Percentiles rank a stretch among this genome's conserved stretches.
Conservation (phyloP, 441 rosid species). For the Gossypium laxum region DNA sequence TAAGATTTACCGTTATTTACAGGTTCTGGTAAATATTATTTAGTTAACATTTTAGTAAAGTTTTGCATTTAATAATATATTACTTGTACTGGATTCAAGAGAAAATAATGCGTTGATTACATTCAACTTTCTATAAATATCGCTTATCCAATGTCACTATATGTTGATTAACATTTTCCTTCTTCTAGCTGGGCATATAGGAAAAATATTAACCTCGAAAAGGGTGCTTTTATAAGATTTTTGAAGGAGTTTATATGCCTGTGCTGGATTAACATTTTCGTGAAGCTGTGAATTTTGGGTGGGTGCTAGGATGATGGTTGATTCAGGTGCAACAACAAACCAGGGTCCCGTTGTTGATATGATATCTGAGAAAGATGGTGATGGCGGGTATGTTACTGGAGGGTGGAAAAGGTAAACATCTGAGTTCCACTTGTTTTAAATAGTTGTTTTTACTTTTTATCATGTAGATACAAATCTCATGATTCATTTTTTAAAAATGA, state of each 20-base stretch:
- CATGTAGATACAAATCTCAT: neutral
- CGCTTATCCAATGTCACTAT: neutral
- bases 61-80: neutral
- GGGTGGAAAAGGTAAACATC: neutral
- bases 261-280: conserved; percentile 21
- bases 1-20: neutral
- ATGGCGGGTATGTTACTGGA: conserved; percentile 14
- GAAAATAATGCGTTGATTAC: neutral
- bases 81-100: neutral
- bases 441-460: neutral
- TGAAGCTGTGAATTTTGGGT: conserved; percentile 23
- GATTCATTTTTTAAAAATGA: neutral
- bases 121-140: neutral
- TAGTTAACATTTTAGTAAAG: neutral
- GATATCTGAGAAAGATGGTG: conserved; percentile 37
- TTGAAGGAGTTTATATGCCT: conserved; percentile 29
- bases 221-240: conserved; percentile 22
- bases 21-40: neutral
- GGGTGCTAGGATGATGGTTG: conserved; percentile 63
- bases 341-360: conserved; percentile 29
- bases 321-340: conserved; percentile 43
- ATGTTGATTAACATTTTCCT: neutral
- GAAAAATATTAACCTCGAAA: conserved; percentile 17
- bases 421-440: neutral
- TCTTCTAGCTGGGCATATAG: conserved; percentile 38